Conservation (phyloP, 495 filamentous ascomycete genomes). For the Aspergillus saccharolyticus region DNA sequence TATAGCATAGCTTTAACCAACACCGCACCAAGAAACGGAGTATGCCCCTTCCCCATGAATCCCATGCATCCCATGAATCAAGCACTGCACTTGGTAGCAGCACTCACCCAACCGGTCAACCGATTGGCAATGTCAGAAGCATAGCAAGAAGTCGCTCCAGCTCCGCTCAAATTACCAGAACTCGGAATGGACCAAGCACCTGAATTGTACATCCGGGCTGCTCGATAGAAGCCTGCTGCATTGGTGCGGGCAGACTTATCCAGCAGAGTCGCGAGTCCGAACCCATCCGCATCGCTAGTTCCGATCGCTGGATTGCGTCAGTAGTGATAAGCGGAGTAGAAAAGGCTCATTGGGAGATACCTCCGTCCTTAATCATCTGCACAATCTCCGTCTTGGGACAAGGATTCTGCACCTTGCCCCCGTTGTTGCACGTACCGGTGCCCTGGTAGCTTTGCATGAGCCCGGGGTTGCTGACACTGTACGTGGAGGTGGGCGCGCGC, state of each 20-base stretch:
- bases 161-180: constrained; percentile 35
- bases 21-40: too few relatives aligned
- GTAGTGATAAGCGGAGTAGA: background rate
- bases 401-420: constrained; percentile 30
- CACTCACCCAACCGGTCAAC: background rate
- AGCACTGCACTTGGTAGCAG: background rate
- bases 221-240: background rate
- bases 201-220: background rate
- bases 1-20: too few relatives aligned
- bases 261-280: background rate
- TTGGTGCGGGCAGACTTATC: background rate
- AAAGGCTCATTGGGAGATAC: background rate
- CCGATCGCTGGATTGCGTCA: background rate
- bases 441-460: constrained; percentile 54
- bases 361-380: constrained; percentile 44
- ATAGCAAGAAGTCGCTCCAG: background rate
- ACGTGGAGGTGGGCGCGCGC: constrained; percentile 43
- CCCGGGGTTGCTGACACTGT: constrained; percentile 47
- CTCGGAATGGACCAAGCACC: constrained; percentile 20
- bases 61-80: background rate
- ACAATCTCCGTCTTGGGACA: constrained; percentile 41
- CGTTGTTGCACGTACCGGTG: constrained; percentile 39
- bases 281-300: background rate
- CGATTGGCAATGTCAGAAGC: background rate
- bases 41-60: too few relatives aligned